Base-by-base conservation (phyloP, 2,329 filamentous ascomycete genomes). In the Sarocladiaceae sp. region DNA sequence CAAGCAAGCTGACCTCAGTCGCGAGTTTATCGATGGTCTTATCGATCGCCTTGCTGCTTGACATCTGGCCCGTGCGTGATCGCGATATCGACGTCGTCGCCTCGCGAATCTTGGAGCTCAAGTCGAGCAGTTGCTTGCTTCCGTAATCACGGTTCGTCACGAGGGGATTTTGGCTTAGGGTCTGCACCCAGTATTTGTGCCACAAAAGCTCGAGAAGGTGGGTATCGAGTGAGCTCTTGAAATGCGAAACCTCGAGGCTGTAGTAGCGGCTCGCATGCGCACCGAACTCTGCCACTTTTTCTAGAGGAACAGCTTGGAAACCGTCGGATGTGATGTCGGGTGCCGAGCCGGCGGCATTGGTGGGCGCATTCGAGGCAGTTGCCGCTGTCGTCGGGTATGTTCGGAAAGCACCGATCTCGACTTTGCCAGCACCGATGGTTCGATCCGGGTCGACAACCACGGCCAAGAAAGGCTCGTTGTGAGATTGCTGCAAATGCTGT, bases 121-220 rank as follows among this genome's bases (percentile, higher is more conserved):
- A 76, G 67, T 99, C 94, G 47, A 86, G 76, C 71, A 99, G 94
- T 70, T 97, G 92, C 69, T 92, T 94, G 62, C 87, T 96, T 50
- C 86, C 87, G 65, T 92, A 99, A 60, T 97, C 93, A 57, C 92
- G 88, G 64, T 96, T 97, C 52, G 90, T 91, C 61, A 96, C 86
- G 4, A 97, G 79, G 20, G 93, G 92, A 60, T 85, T 94, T 61
- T 96, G 90, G 28, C 90, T 95, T 18, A 99, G 80, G 5, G 94
- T 99, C 64, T 95, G 89, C 29, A 97, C 92, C 94, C 91, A 96
- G 76, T 99, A 99, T 71, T 97, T 97, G 75, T 97, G 96, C 94
- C 94, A 97, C 26, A 99, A 77, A 50, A 90, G 80, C 63, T 95
- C 90, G 4, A 99, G 77, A 22, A 99, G 78, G 61, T 91, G 87